Evolutionary conservation across 805 yeast species (phyloP).

Genomic region (Kodamaea lidongshanica): DNA sequence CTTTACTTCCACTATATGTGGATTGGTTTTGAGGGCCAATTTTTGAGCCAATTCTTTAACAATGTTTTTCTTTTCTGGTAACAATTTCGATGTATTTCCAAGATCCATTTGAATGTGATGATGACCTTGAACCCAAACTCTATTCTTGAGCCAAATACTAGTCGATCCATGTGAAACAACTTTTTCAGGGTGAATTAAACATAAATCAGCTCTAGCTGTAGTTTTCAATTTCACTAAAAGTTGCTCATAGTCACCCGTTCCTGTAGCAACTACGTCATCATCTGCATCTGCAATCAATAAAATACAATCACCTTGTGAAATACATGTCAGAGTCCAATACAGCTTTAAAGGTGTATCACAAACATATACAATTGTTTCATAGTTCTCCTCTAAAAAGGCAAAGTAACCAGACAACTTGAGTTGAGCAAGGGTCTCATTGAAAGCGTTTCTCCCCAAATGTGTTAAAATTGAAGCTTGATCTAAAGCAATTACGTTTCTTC

Average conservation of each 20-base stretch:
- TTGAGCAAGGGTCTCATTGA: conserved; percentile 73
- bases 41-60: conserved; percentile 33
- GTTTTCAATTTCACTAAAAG: conserved; percentile 68
- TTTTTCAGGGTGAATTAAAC: conserved; percentile 77
- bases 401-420: conserved; percentile 84
- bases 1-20: conserved; percentile 30
- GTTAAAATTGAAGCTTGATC: conserved; percentile 75
- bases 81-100: conserved; percentile 5
- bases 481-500: conserved; percentile 68
- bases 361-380: conserved; percentile 81
- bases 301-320: conserved; percentile 94
- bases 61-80: conserved; percentile 8
- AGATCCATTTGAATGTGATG: conserved; percentile 78
- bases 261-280: conserved; percentile 49
- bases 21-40: conserved; percentile 28
- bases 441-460: conserved; percentile 87
- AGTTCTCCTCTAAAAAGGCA: conserved; percentile 84
- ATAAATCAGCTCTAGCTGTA: conserved; percentile 81
- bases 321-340: conserved; percentile 87
- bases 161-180: conserved; percentile 83
- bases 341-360: conserved; percentile 82
- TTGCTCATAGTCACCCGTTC: conserved; percentile 81
- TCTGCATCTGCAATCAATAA: conserved; percentile 80
- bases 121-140: conserved; percentile 90
- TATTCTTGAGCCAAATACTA: conserved; percentile 70